Evolutionary conservation across 2,329 filamentous ascomycete species (phyloP), one percentile per base, ranked within the genome.

Genomic region (Aspergillus neoniger): DNA sequence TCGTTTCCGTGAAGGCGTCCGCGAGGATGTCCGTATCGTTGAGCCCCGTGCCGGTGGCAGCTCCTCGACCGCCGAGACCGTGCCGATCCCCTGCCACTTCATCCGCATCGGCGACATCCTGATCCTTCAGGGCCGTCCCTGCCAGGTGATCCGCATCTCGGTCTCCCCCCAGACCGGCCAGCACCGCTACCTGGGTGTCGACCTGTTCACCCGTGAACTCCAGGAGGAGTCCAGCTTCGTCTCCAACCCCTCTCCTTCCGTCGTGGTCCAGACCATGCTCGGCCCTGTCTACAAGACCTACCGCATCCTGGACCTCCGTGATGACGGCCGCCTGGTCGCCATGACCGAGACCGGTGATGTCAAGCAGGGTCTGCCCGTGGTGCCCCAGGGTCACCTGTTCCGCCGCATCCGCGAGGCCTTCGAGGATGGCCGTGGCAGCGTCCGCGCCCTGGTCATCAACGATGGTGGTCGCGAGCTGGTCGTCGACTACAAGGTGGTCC

Each of bases 231-330:
- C 92, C 60, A 94, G 90, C 74, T 97, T 96, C 83, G 88, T 98
- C 83, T 93, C 91, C 82, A 96, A 96, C 90, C 95, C 95, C 68
- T 91, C 91, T 69, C 94, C 94, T 71, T 96, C 91, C 71, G 95
- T 99, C 63, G 88, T 98, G 67, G 94, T 99, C 74, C 95, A 99
- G 90, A 98, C 94, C 84, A 98, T 99, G 92, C 91, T 96, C 70
- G 95, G 94, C 73, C 95, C 95, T 67, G 88, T 98, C 84, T 97
- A 98, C 92, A 98, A 98, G 92, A 95, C 98, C 87, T 99, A 99
- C 90, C 93, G 95, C 76, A 94, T 99, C 77, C 90, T 99, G 65
- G 95, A 99, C 85, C 90, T 99, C 80, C 89, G 92, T 80, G 91
- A 96, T 69, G 93, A 88, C 73, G 84, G 85, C 74, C 81, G 82